Conservation (phyloP, 352 stramenopile species). For the Phytophthora ramorum region DNA sequence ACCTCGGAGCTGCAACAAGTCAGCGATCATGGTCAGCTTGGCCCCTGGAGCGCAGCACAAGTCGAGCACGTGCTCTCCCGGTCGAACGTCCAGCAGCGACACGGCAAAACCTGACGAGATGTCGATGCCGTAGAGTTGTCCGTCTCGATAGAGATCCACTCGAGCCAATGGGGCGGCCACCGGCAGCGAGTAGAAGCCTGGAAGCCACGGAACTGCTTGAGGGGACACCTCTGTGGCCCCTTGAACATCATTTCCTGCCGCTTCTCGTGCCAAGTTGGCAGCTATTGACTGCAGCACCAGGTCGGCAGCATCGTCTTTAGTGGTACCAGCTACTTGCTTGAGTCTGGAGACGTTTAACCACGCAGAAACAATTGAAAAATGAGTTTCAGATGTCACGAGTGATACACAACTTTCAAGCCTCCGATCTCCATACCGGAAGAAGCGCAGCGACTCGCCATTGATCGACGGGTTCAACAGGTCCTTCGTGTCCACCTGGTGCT, state of each 20-base stretch:
- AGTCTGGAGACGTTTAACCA: slow-evolving; percentile 22
- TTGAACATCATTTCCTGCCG: slow-evolving; percentile 8
- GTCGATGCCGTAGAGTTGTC: slow-evolving; percentile 85
- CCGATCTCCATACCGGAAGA: slow-evolving; percentile 57
- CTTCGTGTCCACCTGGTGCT: slow-evolving; percentile 52
- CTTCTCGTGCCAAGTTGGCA: slow-evolving; percentile 26
- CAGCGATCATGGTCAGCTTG: slow-evolving; percentile 93
- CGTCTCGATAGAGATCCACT: slow-evolving; percentile 53
- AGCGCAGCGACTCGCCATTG: slow-evolving; percentile 44
- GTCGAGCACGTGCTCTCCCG: slow-evolving; percentile 91
- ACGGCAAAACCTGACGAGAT: slow-evolving; percentile 82
- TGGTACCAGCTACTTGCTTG: slow-evolving; percentile 23
- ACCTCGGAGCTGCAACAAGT: slow-evolving; percentile 64
- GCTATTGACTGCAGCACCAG: slow-evolving; percentile 26
- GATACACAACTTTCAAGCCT: slow-evolving; percentile 22
- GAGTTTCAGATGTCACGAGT: slow-evolving; percentile 4
- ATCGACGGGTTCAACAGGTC: slow-evolving; percentile 48
- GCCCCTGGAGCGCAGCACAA: slow-evolving; percentile 94
- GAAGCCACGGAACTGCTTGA: slow-evolving; percentile 54
- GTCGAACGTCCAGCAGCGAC: slow-evolving; percentile 59
- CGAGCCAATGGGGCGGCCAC: slow-evolving; percentile 49
- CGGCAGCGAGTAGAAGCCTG: slow-evolving; percentile 73
- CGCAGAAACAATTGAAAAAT: slow-evolving; percentile 11
- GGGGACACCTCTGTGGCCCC: slow-evolving; percentile 3
- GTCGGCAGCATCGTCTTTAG: slow-evolving; percentile 5